Base-by-base conservation (phyloP, 495 filamentous ascomycete species). In the Copromyces sp. region DNA sequence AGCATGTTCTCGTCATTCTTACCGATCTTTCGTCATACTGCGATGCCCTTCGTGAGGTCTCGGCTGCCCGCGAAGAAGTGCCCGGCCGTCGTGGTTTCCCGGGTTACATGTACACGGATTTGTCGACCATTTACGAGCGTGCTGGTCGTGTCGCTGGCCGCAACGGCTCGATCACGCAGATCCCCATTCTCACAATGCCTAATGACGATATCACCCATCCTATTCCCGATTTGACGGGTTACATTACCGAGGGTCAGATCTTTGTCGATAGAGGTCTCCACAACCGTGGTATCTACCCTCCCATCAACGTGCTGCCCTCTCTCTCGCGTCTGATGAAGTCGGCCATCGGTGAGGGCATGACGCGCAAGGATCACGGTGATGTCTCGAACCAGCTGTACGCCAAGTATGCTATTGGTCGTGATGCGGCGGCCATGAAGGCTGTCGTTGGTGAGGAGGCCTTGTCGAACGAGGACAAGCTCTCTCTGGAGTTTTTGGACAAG, bases 31-130 rank as follows among this genome's bases (percentile, higher is more conserved):
- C 96, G 12, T 92, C 96, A 20, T 99, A 98, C 87, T 99, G 96
- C 81, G 96, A 99, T 82, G 96, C 96, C 75, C 90, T 99, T 74
- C 96, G 96, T 84, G 96, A 98, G 82, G 94, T 98, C 53, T 99
- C 96, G 17, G 94, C 96, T 65, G 96, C 96, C 47, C 89, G 96
- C 83, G 96, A 99, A 88, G 96, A 99, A 92, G 96, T 99, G 59
- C 96, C 96, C 72, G 96, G 96, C 87, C 95, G 96, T 83, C 94
- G 96, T 88, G 96, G 96, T 86, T 99, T 97, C 86, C 96, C 96
- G 69, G 96, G 96, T 93, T 99, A 99, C 87, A 99, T 99, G 96
- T 99, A 99, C 87, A 99, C 96, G 71, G 96, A 99, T 90, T 92
- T 99, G 89, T 97, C 96, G 68, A 99, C 96, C 77, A 95, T 99